Conservation (phyloP, 1,139 yeast species). For the Arxiozyma slooffiae region DNA sequence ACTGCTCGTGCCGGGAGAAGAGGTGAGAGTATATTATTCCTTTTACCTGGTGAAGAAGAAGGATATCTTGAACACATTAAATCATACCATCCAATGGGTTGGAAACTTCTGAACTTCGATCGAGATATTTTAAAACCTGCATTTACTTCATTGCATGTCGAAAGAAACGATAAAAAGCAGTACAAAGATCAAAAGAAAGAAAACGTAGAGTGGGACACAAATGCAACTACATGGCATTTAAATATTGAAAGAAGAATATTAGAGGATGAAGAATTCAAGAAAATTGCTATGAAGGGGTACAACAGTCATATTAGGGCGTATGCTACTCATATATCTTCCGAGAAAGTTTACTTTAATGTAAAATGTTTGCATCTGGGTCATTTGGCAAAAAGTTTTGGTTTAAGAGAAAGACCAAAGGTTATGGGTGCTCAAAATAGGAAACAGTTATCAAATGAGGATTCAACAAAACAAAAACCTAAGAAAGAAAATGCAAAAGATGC, state of each 20-base stretch:
- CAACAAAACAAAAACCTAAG: constrained; percentile 28
- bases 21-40: constrained; percentile 61
- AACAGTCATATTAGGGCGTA: constrained; percentile 88
- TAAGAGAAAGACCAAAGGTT: constrained; percentile 86
- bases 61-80: constrained; percentile 56
- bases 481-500: constrained; percentile 58
- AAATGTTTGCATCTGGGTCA: constrained; percentile 85
- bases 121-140: constrained; percentile 46
- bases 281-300: constrained; percentile 65
- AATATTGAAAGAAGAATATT: constrained; percentile 80
- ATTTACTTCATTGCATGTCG: constrained; percentile 42
- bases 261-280: constrained; percentile 52
- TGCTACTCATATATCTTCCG: constrained; percentile 84
- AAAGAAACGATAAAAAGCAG: constrained; percentile 25
- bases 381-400: constrained; percentile 86
- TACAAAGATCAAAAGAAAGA: constrained; percentile 27
- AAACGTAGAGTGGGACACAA: constrained; percentile 64
- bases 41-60: constrained; percentile 84
- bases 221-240: constrained; percentile 94
- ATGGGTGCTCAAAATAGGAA: constrained; percentile 38
- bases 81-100: constrained; percentile 56
- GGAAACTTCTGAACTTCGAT: constrained; percentile 44
- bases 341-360: constrained; percentile 70
- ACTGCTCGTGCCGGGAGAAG: constrained; percentile 62
- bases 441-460: constrained; percentile 22